Evolutionary conservation across 768 basidiomycete genomes (phyloP).

Genomic region (Auricularia heimuer): DNA sequence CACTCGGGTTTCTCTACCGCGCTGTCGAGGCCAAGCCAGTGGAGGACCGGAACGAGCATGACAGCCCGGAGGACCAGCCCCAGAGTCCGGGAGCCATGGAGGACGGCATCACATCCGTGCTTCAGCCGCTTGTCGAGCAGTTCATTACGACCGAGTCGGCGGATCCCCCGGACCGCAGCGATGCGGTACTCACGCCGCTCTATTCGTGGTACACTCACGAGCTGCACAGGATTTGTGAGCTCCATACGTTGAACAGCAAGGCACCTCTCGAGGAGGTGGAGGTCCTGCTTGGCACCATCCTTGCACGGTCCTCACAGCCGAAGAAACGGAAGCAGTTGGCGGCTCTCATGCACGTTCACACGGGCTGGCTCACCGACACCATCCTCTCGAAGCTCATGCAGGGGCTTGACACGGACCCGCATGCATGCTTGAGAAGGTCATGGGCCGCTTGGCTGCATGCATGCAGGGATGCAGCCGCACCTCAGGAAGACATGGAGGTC

Average conservation of each 20-base stretch:
- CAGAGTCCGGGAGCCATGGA: conserved; percentile 19
- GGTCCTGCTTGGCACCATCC: conserved; percentile 65
- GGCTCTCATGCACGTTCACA: conserved; percentile 53
- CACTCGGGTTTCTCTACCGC: conserved; percentile 10
- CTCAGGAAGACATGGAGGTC: background rate
- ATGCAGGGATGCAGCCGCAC: background rate
- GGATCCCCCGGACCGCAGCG: background rate
- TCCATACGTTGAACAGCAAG: conserved; percentile 51
- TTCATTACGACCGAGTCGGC: background rate
- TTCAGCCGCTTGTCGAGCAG: background rate
- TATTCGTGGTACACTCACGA: conserved; percentile 53
- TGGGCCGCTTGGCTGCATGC: background rate
- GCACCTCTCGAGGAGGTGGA: conserved; percentile 57
- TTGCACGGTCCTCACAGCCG: conserved; percentile 56
- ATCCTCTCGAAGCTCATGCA: conserved; percentile 29
- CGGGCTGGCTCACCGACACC: conserved; percentile 40
- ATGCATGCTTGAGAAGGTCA: background rate
- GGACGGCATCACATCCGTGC: background rate
- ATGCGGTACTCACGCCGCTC: conserved; percentile 14
- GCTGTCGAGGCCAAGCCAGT: background rate
- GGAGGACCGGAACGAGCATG: background rate
- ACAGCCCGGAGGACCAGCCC: background rate
- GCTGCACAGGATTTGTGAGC: conserved; percentile 57
- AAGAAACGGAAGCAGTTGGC: conserved; percentile 50
- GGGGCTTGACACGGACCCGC: background rate